phyloP scores from a whole-genome alignment of 345 rosid genomes.

The Eucalyptus caleyi region DNA sequence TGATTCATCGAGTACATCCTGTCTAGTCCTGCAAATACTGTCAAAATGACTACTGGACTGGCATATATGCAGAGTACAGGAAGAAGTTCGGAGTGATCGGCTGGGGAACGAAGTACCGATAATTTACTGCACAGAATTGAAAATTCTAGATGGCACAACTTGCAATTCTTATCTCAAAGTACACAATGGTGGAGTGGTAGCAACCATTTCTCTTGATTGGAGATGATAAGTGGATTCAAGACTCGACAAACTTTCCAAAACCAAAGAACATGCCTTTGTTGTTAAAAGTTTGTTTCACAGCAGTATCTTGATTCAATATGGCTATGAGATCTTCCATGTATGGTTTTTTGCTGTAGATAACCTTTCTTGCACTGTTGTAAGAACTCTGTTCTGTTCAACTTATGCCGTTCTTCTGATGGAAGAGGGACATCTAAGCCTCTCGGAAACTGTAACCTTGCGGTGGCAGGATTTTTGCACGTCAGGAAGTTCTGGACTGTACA shows the following conservation, averaged over 20 bases:
- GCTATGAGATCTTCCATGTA: slow-evolving; percentile 77
- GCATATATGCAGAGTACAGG: not conserved
- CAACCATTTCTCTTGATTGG: not conserved
- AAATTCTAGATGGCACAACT: not conserved
- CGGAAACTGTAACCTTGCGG: slow-evolving; percentile 8
- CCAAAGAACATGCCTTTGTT: slow-evolving; percentile 35
- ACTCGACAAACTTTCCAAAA: not conserved
- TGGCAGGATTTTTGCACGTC: not conserved
- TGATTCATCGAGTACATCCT: not conserved
- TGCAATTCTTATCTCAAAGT: not conserved
- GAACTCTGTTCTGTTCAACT: slow-evolving; percentile 63
- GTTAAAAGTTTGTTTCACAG: slow-evolving; percentile 56
- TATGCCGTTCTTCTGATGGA: slow-evolving; percentile 51
- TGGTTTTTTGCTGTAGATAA: slow-evolving; percentile 48
- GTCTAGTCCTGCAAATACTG: not conserved
- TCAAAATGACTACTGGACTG: not conserved
- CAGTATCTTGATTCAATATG: slow-evolving; percentile 68
- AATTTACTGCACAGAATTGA: not conserved
- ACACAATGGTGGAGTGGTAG: not conserved
- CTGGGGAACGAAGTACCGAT: not conserved
- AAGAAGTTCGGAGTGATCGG: not conserved
- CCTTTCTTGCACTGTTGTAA: slow-evolving; percentile 49
- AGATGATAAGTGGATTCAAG: not conserved
- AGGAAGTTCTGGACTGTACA: not conserved
- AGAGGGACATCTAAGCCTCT: too few relatives aligned